Evolutionary conservation across 495 filamentous ascomycete genomes (phyloP), one percentile per base, ranked within the genome.

Genomic region (Aspergillus funiculosus): DNA sequence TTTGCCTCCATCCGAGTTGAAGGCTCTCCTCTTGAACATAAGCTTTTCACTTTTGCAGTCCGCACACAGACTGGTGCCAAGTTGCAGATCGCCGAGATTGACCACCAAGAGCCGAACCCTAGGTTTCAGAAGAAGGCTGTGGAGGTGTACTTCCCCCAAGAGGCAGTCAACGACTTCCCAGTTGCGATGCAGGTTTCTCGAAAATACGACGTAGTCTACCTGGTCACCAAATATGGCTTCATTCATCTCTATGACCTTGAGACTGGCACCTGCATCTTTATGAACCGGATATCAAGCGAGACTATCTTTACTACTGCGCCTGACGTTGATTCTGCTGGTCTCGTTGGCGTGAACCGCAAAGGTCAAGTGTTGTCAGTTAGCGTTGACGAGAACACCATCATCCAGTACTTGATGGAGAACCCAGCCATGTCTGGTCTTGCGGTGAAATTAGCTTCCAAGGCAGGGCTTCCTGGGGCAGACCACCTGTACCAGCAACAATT

Each of bases 211-310:
- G 75, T 99, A 58, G 86, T 97, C 46, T 96, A 96, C 64, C 79
- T 99, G 28, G 87, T 97, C 43, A 99, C 92, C 13, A 99, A 99
- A 62, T 99, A 96, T 60, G 92, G 92, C 30, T 99, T 97, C 69
- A 97, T 99, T 53, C 92, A 99, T 65, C 78, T 99, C 7, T 97
- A 97, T 65, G 92, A 99, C 57, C 79, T 99, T 32, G 92, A 97
- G 71, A 91, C 87, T 5, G 92, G 87, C 25, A 87, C 86, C n/a
- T 92, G 89, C 61, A 91, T 99, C 60, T 99, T 95, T 79, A 95
- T 99, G 90, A 97, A 99, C 70, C 85, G 92, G 39, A 99, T 99
- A 58, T 99, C 92, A 15, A 94, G 89, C 69, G 92, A 99, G 60
- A 99, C 92, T 0, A 97, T 99, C 59, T 99, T 99, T 69, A 90